These are phyloP conservation scores for Geotrichum ghanense DNA, from an alignment of 805 yeast genomes.

Conservation along the genomic window DNA sequence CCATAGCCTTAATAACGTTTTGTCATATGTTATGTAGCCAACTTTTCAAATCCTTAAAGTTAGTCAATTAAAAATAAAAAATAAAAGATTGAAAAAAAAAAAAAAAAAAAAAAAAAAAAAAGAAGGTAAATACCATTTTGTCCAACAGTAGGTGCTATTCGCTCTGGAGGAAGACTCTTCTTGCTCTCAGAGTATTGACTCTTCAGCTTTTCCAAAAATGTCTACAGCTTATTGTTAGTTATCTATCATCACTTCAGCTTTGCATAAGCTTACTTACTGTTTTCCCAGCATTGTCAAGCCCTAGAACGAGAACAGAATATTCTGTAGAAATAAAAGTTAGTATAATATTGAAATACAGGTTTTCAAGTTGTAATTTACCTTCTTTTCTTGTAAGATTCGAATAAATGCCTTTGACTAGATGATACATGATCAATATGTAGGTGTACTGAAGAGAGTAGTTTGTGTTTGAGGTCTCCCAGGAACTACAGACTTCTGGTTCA, in stretches of 20 bases:
- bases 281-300: constrained; percentile 93
- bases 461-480: background rate
- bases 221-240: constrained; percentile 26
- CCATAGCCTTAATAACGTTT: constrained; percentile 63
- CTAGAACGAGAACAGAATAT: constrained; percentile 70
- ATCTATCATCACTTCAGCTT: constrained; percentile 26
- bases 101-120: background rate
- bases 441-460: background rate
- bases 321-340: too few species aligned
- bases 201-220: constrained; percentile 58
- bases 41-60: constrained; percentile 20
- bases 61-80: constrained; percentile 15
- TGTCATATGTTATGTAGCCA: constrained; percentile 30
- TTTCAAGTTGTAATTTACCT: too few species aligned
- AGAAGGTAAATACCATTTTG: constrained; percentile 48
- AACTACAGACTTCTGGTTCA: too few species aligned
- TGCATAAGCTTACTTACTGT: constrained; percentile 35
- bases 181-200: constrained; percentile 32
- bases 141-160: constrained; percentile 88
- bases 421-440: constrained; percentile 40
- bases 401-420: constrained; percentile 51
- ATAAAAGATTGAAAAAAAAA: background rate
- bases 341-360: too few species aligned
- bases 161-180: constrained; percentile 35
- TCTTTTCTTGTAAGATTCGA: constrained; percentile 46